Conservation (phyloP, 1,139 yeast genomes). For the Maudiozyma humilis region DNA sequence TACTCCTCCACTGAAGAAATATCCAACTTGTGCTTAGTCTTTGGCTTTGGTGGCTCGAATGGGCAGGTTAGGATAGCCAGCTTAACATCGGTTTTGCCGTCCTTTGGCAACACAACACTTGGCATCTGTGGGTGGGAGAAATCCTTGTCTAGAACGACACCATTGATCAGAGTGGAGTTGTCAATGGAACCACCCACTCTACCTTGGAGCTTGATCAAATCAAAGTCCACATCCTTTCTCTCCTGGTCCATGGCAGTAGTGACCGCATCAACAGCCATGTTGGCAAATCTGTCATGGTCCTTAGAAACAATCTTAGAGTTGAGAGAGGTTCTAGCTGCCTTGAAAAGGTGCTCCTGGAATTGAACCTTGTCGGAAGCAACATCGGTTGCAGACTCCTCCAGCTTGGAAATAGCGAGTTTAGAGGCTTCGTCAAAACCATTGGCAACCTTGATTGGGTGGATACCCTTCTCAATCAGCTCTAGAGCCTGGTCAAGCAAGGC, state of each 20-base stretch:
- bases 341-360: slow-evolving; percentile 52
- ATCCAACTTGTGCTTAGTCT: slow-evolving; percentile 94
- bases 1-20: slow-evolving; percentile 90
- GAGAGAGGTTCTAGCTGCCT: slow-evolving; percentile 88
- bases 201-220: slow-evolving; percentile 88
- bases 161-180: slow-evolving; percentile 76
- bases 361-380: slow-evolving; percentile 31
- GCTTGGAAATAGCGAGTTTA: slow-evolving; percentile 70
- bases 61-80: slow-evolving; percentile 96
- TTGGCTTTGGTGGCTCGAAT: slow-evolving; percentile 98
- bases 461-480: slow-evolving; percentile 91
- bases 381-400: slow-evolving; percentile 60
- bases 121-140: slow-evolving; percentile 99
- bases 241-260: slow-evolving; percentile 85
- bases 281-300: slow-evolving; percentile 85
- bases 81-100: slow-evolving; percentile 54
- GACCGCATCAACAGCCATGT: slow-evolving; percentile 96
- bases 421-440: slow-evolving; percentile 98
- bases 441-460: slow-evolving; percentile 94
- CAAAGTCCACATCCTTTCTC: slow-evolving; percentile 93
- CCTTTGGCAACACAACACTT: slow-evolving; percentile 41
- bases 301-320: slow-evolving; percentile 96
- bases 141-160: slow-evolving; percentile 91
- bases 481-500: slow-evolving; percentile 90
- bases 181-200: slow-evolving; percentile 91